phyloP scores from a whole-genome alignment of 1,284 basidiomycete genomes.

The Boletus semigastroideus region DNA sequence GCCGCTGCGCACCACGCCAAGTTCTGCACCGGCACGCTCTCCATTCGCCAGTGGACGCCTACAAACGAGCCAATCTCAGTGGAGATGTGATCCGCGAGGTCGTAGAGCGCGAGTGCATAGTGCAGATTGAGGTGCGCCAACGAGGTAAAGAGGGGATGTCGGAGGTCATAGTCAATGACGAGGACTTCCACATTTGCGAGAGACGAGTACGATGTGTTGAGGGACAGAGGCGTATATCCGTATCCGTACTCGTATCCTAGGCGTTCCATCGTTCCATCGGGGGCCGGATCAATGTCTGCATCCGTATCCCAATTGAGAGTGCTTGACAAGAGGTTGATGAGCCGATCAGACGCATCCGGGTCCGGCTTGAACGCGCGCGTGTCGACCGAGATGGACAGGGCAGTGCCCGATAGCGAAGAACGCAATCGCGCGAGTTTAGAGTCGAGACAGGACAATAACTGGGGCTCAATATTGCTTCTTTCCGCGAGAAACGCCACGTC shows the following conservation, averaged over 20 bases:
- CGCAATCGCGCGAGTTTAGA: constrained; percentile 27
- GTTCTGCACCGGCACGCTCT: constrained; percentile 39
- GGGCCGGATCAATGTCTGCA: not conserved
- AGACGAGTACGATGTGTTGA: constrained; percentile 9
- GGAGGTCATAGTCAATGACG: constrained; percentile 47
- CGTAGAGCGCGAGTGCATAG: constrained; percentile 41
- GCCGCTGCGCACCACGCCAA: constrained; percentile 45
- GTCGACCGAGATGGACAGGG: constrained; percentile 16
- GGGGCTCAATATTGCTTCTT: constrained; percentile 12
- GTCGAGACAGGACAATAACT: constrained; percentile 33
- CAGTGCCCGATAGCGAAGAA: constrained; percentile 12
- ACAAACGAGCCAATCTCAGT: constrained; percentile 39
- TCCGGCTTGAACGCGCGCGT: not conserved
- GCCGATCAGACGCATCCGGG: not conserved
- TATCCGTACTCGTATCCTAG: not conserved
- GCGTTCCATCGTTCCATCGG: constrained; percentile 2
- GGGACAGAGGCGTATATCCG: constrained; percentile 17
- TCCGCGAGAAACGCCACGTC: constrained; percentile 8
- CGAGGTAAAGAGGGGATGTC: constrained; percentile 38
- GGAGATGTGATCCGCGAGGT: constrained; percentile 37
- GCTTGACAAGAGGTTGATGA: constrained; percentile 18
- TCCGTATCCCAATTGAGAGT: not conserved
- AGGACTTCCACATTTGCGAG: constrained; percentile 36
- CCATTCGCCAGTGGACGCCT: constrained; percentile 53
- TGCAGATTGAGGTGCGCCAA: constrained; percentile 16